Conservation (phyloP, 106 monocot genomes). For the Iris macrosiphon region DNA sequence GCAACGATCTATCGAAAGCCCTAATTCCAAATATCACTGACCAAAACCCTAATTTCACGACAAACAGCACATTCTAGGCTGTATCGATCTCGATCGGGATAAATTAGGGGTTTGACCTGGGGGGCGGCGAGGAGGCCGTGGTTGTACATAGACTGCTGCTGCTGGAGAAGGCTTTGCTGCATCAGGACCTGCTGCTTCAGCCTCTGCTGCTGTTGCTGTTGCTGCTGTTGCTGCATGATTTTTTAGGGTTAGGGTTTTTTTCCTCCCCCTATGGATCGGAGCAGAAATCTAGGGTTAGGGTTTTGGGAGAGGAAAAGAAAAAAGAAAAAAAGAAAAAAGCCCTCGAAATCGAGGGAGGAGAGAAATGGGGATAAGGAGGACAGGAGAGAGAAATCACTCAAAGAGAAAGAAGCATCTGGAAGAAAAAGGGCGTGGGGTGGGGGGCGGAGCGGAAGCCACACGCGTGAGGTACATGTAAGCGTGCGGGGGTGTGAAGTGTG, state of each 20-base stretch:
- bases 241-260: conserved; percentile 1
- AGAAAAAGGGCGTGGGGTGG: no score
- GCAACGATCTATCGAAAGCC: no score
- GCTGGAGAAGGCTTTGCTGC: conserved; percentile 23
- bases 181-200: conserved; percentile 27
- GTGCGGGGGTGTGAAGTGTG: no score
- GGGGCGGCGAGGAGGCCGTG: conserved; percentile 19
- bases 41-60: neutral
- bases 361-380: neutral
- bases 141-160: conserved; percentile 13
- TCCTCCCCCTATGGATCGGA: neutral
- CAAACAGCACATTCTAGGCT: neutral
- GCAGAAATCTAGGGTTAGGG: conserved; percentile 2
- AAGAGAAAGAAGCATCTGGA: no score
- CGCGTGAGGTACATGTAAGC: no score
- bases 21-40: neutral
- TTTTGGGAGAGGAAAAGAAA: neutral
- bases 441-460: no score
- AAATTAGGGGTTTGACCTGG: neutral
- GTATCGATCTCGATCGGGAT: no score
- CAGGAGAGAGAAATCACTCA: no score
- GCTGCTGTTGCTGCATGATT: conserved; percentile 6
- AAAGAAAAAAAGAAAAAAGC: neutral
- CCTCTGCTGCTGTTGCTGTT: conserved; percentile 12
- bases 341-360: conserved; percentile 14